A percentile compares a stretch with the other conserved stretches of the same genome.
These are phyloP conservation scores for Colletotrichum sp. DNA, from an alignment of 2,329 filamentous ascomycete genomes.

Conservation along the genomic window DNA sequence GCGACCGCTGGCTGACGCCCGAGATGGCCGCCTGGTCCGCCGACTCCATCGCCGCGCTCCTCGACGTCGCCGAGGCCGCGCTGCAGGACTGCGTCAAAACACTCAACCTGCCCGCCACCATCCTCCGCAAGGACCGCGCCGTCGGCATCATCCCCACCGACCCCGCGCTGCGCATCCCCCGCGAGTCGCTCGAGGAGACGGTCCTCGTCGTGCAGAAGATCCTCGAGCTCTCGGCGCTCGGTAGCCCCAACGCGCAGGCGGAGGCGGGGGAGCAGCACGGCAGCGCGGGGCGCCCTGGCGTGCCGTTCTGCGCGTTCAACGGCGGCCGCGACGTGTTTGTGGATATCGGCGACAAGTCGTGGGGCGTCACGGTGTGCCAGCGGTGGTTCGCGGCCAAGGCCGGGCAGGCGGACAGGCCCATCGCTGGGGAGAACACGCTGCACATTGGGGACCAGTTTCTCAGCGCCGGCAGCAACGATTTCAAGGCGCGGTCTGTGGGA, in stretches of 20 bases:
- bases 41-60: constrained; percentile 75
- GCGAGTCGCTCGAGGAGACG: constrained; percentile 93
- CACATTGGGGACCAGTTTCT: constrained; percentile 98
- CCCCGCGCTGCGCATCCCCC: constrained; percentile 70
- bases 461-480: constrained; percentile 94
- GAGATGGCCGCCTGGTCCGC: constrained; percentile 82
- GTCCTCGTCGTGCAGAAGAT: constrained; percentile 94
- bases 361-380: constrained; percentile 93
- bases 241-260: constrained; percentile 31
- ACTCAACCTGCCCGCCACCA: constrained; percentile 77
- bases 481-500: constrained; percentile 89
- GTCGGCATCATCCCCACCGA: constrained; percentile 77
- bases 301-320: constrained; percentile 98
- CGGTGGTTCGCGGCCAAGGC: constrained; percentile 72
- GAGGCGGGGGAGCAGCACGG: not conserved
- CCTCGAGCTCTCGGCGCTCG: constrained; percentile 74
- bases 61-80: constrained; percentile 87
- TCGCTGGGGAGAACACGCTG: constrained; percentile 79
- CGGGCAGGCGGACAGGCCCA: constrained; percentile 52
- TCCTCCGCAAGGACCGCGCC: constrained; percentile 88
- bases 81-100: constrained; percentile 81
- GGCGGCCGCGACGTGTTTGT: constrained; percentile 98
- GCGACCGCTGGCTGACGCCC: constrained; percentile 73
- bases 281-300: constrained; percentile 27
- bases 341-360: constrained; percentile 97